Base-by-base conservation (phyloP, 2,329 filamentous ascomycete genomes). In the Trichoderma sp. region DNA sequence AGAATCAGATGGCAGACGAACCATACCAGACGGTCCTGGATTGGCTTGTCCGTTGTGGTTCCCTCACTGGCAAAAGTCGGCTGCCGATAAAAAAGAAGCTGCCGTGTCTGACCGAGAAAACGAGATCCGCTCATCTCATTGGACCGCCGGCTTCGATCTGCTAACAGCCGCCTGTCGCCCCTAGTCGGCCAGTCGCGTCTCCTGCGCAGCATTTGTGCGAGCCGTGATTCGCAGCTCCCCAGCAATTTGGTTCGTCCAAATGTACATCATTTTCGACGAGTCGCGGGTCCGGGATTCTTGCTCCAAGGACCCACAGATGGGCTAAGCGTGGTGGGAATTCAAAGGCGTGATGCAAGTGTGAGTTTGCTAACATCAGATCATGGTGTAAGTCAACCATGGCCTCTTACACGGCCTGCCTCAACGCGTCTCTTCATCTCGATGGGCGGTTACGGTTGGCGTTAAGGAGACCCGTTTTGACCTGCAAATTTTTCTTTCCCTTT, bases 231-330 rank as follows among this genome's bases (percentile, higher is more conserved):
- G 75, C 45, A 53, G 63, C 27, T 74, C 66, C 59, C 75, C 71
- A 65, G 59, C 31, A 59, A 59, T 60, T n/a, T 75, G 75, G 71
- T 76, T 75, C 75, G 53, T 59, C 56, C 21, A 73, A 76, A 76
- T 75, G 75, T 76, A 75, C 71, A 75, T 76, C 75, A 76, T 76
- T 76, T 75, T 75, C 50, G 71, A 71, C 75, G 71, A 76, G 75
- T 76, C 59, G 71, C 56, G 24, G 35, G 71, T 18, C 71, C 65
- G 16, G 41, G 56, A 45, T 45, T 62, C 33, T 35, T 33, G n/a
- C 7, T 75, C 56, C 12, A 64, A 33, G 41, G 75, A 75, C 50
- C 75, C 75, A 69, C 60, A 62, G 64, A 65, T 21, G 69, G 41
- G 60, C n/a, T 29, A 53, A 53, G 60, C 38, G 29, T n/a, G 12